A percentile compares a stretch with the other conserved stretches of the same genome.
Conservation (phyloP, 1,284 basidiomycete genomes). For the Puccinia horiana region DNA sequence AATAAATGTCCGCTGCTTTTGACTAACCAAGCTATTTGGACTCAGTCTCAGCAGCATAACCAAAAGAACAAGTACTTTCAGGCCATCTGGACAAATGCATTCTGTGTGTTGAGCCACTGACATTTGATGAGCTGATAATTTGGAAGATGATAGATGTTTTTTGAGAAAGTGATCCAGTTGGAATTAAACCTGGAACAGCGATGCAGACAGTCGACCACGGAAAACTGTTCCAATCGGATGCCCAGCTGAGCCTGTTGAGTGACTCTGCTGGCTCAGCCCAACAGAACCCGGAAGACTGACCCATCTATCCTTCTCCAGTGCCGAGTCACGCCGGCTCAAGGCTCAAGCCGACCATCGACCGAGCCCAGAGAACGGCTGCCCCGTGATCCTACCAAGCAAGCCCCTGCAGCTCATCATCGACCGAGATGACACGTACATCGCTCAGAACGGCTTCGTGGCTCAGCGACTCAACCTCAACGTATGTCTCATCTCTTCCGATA, state of each 20-base stretch:
- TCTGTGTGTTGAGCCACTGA: no score
- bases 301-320: conserved; percentile 45
- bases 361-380: conserved; percentile 71
- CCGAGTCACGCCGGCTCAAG: conserved; percentile 48
- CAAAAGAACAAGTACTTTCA: no score
- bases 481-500: no score
- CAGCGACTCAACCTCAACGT: conserved; percentile 76
- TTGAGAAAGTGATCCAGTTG: no score
- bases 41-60: no score
- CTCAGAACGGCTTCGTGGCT: conserved; percentile 75
- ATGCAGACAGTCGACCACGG: conserved; percentile 58
- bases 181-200: no score
- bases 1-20: no score
- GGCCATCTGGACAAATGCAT: no score
- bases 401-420: conserved; percentile 71
- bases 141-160: no score
- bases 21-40: no score
- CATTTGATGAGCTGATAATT: no score
- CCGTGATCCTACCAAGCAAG: conserved; percentile 73
- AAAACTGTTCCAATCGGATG: conserved; percentile 70
- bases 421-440: conserved; percentile 74
- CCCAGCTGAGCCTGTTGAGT: conserved; percentile 71
- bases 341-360: conserved; percentile 65
- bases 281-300: conserved; percentile 21
- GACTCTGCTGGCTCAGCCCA: no score